Percentiles rank a stretch among this genome's conserved stretches.
Evolutionary conservation across 1,284 basidiomycete genomes (phyloP).

Genomic region (Moniliella sp.): DNA sequence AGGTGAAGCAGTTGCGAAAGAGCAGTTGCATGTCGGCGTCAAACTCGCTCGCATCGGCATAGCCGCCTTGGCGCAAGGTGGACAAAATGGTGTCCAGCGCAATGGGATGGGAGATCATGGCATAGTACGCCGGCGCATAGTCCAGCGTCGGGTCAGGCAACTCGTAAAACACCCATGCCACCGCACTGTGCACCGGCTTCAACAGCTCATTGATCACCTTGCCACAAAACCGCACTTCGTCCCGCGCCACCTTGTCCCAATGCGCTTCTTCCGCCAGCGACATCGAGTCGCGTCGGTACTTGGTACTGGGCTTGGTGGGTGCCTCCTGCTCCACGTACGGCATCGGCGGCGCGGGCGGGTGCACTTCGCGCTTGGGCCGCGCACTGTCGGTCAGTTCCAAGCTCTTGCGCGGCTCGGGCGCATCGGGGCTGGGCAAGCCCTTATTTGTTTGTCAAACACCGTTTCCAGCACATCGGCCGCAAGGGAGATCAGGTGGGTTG

Average conservation of each 20-base stretch:
- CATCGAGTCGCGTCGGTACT: constrained; percentile 5
- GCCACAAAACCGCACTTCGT: constrained; percentile 66
- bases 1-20: constrained; percentile 74
- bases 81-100: constrained; percentile 43
- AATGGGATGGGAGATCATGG: constrained; percentile 81
- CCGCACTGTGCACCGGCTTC: constrained; percentile 52
- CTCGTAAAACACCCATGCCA: constrained; percentile 68
- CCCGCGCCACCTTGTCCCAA: constrained; percentile 49
- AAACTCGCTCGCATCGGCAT: constrained; percentile 55
- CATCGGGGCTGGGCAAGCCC: not conserved
- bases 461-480: constrained; percentile 70
- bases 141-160: constrained; percentile 61
- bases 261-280: constrained; percentile 37
- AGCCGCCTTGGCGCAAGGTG: constrained; percentile 54
- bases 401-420: not conserved
- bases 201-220: constrained; percentile 52
- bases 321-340: constrained; percentile 47
- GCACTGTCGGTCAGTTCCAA: not conserved
- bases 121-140: constrained; percentile 64
- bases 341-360: constrained; percentile 72
- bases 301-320: constrained; percentile 12
- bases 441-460: constrained; percentile 64
- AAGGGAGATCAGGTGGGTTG: constrained; percentile 54
- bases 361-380: constrained; percentile 79
- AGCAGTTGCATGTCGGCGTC: constrained; percentile 77